Evolutionary conservation across 106 monocot genomes (phyloP).

Genomic region (Phalaenopsis equestris): DNA sequence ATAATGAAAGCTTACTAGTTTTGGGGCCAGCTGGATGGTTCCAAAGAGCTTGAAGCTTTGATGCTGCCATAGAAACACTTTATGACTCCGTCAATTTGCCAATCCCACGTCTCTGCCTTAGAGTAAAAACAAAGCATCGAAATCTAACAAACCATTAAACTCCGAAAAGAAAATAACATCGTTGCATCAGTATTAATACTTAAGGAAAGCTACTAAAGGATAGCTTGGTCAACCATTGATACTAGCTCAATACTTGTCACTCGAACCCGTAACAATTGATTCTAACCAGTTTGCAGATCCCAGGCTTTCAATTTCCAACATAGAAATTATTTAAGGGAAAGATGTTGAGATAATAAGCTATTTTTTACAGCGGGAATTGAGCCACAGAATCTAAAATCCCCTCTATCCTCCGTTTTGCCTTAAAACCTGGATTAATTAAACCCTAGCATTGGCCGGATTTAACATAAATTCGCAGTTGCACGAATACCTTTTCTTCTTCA

Average conservation of each 20-base stretch:
- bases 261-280: background rate
- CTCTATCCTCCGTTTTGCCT: no score
- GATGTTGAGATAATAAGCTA: background rate
- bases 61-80: slow-evolving; percentile 40
- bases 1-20: slow-evolving; percentile 21
- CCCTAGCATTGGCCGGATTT: no score
- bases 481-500: no score
- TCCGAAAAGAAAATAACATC: background rate
- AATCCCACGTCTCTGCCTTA: background rate
- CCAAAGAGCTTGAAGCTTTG: slow-evolving; percentile 73
- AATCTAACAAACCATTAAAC: background rate
- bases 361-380: no score
- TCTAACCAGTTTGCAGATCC: background rate
- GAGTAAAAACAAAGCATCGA: background rate
- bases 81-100: background rate
- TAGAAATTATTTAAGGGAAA: background rate
- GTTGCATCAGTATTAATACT: background rate
- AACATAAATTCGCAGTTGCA: no score
- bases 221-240: background rate
- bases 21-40: slow-evolving; percentile 82
- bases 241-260: background rate
- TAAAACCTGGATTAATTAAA: no score
- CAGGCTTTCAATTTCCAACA: background rate
- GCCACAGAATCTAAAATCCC: no score
- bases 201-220: background rate